Percentiles rank a stretch among this genome's conserved stretches.
phyloP scores from a whole-genome alignment of 2,329 filamentous ascomycete genomes.

The Lachnellula suecica region DNA sequence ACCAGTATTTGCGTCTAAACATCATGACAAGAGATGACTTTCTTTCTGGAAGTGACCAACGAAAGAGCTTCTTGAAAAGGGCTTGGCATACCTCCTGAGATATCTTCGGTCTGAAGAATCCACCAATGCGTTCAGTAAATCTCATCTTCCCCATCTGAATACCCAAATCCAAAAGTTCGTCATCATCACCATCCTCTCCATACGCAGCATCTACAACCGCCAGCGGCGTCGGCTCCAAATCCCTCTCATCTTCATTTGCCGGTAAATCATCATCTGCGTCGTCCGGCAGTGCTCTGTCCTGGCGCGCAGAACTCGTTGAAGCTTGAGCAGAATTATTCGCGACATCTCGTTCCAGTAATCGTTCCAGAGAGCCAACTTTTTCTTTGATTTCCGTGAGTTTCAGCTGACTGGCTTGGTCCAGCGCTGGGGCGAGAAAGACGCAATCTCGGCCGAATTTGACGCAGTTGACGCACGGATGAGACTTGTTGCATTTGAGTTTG shows the following conservation, averaged over 20 bases:
- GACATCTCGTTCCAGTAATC: slow-evolving; percentile 67
- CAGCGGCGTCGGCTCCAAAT: slow-evolving; percentile 62
- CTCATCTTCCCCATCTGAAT: slow-evolving; percentile 70
- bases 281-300: slow-evolving; percentile 36
- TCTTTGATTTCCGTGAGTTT: slow-evolving; percentile 77
- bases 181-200: slow-evolving; percentile 61
- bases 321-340: slow-evolving; percentile 41
- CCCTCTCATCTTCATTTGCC: slow-evolving; percentile 56
- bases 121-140: slow-evolving; percentile 73
- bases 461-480: slow-evolving; percentile 59
- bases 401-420: slow-evolving; percentile 69
- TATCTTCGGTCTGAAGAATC: slow-evolving; percentile 68
- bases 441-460: slow-evolving; percentile 47
- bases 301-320: too few relatives aligned
- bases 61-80: too few relatives aligned
- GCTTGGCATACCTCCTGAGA: slow-evolving; percentile 64
- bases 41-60: too few relatives aligned
- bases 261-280: slow-evolving; percentile 46
- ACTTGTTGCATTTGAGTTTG: slow-evolving; percentile 77
- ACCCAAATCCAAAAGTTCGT: slow-evolving; percentile 71
- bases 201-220: slow-evolving; percentile 67
- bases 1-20: too few relatives aligned
- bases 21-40: background rate
- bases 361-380: slow-evolving; percentile 70
- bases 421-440: slow-evolving; percentile 35